Conservation (phyloP, 768 basidiomycete species). For the Agaricus subrufescens region DNA sequence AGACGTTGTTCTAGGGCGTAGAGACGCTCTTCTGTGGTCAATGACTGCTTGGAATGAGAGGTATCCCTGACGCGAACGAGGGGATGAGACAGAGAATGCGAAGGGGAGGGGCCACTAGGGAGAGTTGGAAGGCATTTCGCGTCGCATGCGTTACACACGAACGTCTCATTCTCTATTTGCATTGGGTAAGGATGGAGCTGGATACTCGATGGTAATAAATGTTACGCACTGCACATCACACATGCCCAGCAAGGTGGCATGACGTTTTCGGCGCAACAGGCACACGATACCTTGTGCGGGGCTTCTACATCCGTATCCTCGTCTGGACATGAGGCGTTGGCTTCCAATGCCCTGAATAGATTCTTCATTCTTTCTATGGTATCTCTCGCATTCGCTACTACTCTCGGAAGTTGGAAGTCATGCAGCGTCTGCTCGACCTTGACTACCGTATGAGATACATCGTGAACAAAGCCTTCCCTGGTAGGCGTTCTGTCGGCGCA, state of each 20-base stretch:
- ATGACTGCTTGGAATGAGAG: conserved; percentile 10
- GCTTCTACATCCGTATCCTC: conserved; percentile 5
- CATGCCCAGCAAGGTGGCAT: conserved; percentile 20
- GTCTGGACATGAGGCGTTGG: neutral
- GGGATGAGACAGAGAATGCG: conserved; percentile 20
- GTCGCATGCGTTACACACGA: conserved; percentile 27
- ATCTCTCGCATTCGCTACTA: conserved; percentile 20
- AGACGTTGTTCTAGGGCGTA: conserved; percentile 25
- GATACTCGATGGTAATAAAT: neutral
- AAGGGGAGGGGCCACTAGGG: conserved; percentile 13
- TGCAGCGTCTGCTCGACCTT: conserved; percentile 28
- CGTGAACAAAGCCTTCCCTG: conserved; percentile 25
- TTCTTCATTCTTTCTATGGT: conserved; percentile 20
- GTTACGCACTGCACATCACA: conserved; percentile 17
- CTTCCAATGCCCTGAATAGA: conserved; percentile 19
- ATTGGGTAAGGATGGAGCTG: neutral
- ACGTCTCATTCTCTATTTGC: conserved; percentile 21
- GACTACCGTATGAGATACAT: conserved; percentile 23
- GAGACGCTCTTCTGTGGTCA: conserved; percentile 20
- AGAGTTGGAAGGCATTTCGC: conserved; percentile 8
- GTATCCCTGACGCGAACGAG: conserved; percentile 23
- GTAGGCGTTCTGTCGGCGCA: conserved; percentile 24
- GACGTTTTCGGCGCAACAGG: conserved; percentile 17
- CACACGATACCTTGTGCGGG: conserved; percentile 10
- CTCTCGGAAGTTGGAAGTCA: conserved; percentile 21